Conservation (phyloP, 2,329 filamentous ascomycete genomes). For the Incumbomyces lentus region DNA sequence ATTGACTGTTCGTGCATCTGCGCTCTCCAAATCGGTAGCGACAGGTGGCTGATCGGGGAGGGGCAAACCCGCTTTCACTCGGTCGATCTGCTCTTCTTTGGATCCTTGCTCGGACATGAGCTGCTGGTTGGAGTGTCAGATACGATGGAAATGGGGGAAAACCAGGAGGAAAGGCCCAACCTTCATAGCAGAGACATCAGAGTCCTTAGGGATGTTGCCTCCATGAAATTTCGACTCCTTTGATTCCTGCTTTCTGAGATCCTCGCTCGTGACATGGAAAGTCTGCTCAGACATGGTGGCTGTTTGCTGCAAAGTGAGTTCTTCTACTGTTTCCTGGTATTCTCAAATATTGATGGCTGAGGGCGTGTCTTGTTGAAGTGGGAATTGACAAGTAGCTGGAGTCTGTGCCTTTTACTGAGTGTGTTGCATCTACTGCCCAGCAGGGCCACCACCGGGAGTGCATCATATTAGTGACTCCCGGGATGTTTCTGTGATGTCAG, state of each 20-base stretch:
- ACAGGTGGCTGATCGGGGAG: conserved; percentile 66
- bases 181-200: conserved; percentile 38
- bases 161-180: conserved; percentile 23
- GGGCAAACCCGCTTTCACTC: conserved; percentile 62
- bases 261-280: conserved; percentile 40
- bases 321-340: too few relatives aligned
- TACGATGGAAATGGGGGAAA: not conserved
- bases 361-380: too few relatives aligned
- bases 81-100: conserved; percentile 57
- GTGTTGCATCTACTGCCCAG: too few relatives aligned
- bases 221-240: conserved; percentile 29
- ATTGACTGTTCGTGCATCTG: conserved; percentile 58
- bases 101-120: conserved; percentile 31
- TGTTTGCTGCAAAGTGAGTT: not conserved
- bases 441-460: too few relatives aligned
- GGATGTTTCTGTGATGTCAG: too few relatives aligned
- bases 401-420: too few relatives aligned
- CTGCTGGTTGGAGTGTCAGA: conserved; percentile 10
- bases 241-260: conserved; percentile 39
- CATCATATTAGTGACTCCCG: too few relatives aligned
- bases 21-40: conserved; percentile 69
- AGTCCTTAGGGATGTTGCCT: conserved; percentile 35
- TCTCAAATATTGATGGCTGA: too few relatives aligned
- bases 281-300: conserved; percentile 26
- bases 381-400: too few relatives aligned